Conservation (phyloP, 257 asterid species). For the Salvia splendens region DNA sequence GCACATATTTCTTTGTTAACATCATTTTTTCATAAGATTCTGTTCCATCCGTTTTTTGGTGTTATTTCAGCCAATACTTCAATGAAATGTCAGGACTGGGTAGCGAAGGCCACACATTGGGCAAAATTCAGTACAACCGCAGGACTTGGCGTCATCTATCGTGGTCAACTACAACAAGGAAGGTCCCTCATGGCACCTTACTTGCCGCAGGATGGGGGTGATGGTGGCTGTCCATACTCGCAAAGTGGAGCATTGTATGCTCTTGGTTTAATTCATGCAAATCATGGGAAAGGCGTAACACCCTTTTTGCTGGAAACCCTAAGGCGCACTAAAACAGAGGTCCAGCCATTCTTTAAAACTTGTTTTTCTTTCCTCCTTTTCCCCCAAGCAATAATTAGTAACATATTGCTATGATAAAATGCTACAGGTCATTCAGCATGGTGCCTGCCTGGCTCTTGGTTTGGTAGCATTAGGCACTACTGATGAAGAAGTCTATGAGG, state of each 20-base stretch:
- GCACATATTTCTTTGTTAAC: background rate
- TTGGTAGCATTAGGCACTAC: constrained; percentile 96
- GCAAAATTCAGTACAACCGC: constrained; percentile 98
- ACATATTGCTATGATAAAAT: constrained; percentile 20
- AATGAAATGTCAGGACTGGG: constrained; percentile 72
- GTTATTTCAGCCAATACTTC: constrained; percentile 7
- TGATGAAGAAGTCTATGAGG: constrained; percentile 83
- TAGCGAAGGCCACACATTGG: constrained; percentile 96
- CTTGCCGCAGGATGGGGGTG: constrained; percentile 94
- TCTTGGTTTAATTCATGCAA: constrained; percentile 94
- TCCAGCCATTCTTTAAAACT: constrained; percentile 18
- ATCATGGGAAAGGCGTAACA: constrained; percentile 95
- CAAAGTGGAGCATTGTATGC: constrained; percentile 98
- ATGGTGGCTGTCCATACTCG: constrained; percentile 92
- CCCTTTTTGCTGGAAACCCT: constrained; percentile 88
- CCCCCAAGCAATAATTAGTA: constrained; percentile 3
- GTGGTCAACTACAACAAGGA: constrained; percentile 94
- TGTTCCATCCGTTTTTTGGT: background rate
- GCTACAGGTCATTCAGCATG: constrained; percentile 92
- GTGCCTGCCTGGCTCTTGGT: constrained; percentile 99
- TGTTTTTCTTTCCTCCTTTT: background rate
- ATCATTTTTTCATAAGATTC: background rate
- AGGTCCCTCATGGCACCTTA: constrained; percentile 98
- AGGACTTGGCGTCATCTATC: constrained; percentile 93
- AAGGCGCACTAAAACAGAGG: constrained; percentile 85